Evolutionary conservation across 2,329 filamentous ascomycete genomes (phyloP).

Genomic region (Exophiala bonariae): DNA sequence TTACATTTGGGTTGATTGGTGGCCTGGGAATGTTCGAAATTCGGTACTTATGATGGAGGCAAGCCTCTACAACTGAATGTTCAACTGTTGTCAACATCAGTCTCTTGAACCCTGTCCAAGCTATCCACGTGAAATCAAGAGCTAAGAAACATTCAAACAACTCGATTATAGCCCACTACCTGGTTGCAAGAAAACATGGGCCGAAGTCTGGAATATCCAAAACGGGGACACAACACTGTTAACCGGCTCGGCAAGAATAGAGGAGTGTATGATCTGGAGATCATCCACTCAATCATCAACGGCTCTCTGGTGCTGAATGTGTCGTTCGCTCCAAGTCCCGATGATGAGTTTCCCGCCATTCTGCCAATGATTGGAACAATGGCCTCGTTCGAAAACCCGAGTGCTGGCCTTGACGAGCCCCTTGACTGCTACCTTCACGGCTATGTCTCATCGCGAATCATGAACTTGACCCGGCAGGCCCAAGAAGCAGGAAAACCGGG

Average conservation of each 20-base stretch:
- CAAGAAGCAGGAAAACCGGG: constrained; percentile 40
- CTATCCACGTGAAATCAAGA: too few species aligned
- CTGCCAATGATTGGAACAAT: constrained; percentile 85
- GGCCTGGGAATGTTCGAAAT: too few species aligned
- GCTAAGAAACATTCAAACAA: too few species aligned
- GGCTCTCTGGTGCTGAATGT: constrained; percentile 70
- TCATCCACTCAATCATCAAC: constrained; percentile 75
- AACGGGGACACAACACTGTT: constrained; percentile 61
- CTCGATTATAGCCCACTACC: too few species aligned
- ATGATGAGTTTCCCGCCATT: constrained; percentile 69
- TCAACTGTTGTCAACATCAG: too few species aligned
- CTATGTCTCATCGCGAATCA: constrained; percentile 74
- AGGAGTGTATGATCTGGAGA: constrained; percentile 69
- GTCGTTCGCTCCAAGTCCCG: constrained; percentile 64
- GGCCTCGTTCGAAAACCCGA: constrained; percentile 66
- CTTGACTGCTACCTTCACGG: constrained; percentile 79
- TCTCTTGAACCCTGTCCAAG: too few species aligned
- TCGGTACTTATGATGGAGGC: too few species aligned
- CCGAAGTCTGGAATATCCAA: constrained; percentile 52
- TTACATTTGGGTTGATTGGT: too few species aligned
- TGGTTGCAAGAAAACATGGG: too few species aligned
- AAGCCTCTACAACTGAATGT: too few species aligned
- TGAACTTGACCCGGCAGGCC: constrained; percentile 58
- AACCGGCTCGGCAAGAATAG: constrained; percentile 62
- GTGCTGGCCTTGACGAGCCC: constrained; percentile 60